Conservation (phyloP, 2,329 filamentous ascomycete species). For the Monilinia fructigena region DNA sequence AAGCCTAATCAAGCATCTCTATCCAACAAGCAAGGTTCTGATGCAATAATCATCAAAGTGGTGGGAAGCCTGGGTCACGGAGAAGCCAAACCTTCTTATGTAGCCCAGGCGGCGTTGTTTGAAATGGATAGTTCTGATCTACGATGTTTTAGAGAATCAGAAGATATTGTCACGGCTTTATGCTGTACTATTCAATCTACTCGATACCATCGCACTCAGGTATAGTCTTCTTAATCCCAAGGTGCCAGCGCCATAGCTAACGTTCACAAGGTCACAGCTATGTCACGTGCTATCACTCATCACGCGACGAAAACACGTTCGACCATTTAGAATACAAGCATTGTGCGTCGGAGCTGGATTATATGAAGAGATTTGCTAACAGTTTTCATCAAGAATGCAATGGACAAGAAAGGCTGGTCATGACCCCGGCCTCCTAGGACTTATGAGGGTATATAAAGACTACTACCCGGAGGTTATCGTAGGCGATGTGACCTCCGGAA, state of each 20-base stretch:
- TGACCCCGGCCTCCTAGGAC: constrained; percentile 70
- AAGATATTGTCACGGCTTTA: constrained; percentile 67
- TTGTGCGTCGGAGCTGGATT: constrained; percentile 50
- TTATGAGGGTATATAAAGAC: constrained; percentile 82
- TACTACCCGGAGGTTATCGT: constrained; percentile 89
- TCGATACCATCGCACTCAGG: constrained; percentile 77
- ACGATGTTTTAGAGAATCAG: constrained; percentile 66
- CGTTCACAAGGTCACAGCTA: constrained; percentile 44
- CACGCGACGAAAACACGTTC: constrained; percentile 78
- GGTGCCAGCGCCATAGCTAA: constrained; percentile 11
- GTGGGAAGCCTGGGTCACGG: constrained; percentile 76
- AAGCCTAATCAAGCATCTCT: constrained; percentile 69
- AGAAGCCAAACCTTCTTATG: constrained; percentile 68
- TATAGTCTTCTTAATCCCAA: constrained; percentile 39
- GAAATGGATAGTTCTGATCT: constrained; percentile 75
- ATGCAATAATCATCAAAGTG: constrained; percentile 61
- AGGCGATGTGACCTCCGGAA: constrained; percentile 61
- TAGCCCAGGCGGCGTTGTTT: constrained; percentile 67
- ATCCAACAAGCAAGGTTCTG: constrained; percentile 66
- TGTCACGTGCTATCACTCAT: constrained; percentile 78
- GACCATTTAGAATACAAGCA: constrained; percentile 77
- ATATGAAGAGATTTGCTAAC: constrained; percentile 12
- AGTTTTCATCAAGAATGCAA: constrained; percentile 48
- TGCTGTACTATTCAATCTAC: constrained; percentile 72
- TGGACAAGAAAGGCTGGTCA: constrained; percentile 63